Percentiles rank a stretch among this genome's conserved stretches.
phyloP scores from a whole-genome alignment of 345 rosid species.

The Xanthoceras sorbifolium region DNA sequence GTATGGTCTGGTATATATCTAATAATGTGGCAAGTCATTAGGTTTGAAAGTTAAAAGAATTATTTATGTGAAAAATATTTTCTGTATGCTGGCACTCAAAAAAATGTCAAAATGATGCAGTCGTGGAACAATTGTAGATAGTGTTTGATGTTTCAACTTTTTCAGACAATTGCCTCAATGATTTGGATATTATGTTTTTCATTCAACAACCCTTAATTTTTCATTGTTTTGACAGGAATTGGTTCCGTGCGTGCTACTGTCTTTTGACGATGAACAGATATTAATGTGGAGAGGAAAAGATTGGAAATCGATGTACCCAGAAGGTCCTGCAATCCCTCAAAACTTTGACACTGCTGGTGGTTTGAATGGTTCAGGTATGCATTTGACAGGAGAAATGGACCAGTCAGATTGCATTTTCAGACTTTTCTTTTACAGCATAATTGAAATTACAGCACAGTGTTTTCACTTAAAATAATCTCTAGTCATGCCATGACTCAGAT shows the following conservation, averaged over 20 bases:
- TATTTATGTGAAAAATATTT: neutral
- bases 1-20: neutral
- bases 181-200: slow-evolving; percentile 3
- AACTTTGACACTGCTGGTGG: slow-evolving; percentile 28
- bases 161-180: neutral
- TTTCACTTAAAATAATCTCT: neutral
- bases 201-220: slow-evolving; percentile 10
- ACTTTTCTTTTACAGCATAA: neutral
- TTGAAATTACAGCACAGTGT: neutral
- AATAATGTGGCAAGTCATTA: neutral
- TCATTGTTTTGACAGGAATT: slow-evolving; percentile 55
- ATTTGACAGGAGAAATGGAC: slow-evolving; percentile 4
- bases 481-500: neutral
- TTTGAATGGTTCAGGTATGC: slow-evolving; percentile 46
- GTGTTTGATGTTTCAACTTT: neutral
- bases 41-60: neutral
- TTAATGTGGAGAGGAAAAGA: slow-evolving; percentile 89
- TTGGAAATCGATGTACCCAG: slow-evolving; percentile 72
- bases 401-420: neutral
- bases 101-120: neutral
- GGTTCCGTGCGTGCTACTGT: slow-evolving; percentile 87
- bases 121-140: neutral
- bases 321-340: slow-evolving; percentile 37
- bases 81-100: neutral
- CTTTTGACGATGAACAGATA: slow-evolving; percentile 89